Conservation (phyloP, 441 rosid genomes). For the Daphne laureola region DNA sequence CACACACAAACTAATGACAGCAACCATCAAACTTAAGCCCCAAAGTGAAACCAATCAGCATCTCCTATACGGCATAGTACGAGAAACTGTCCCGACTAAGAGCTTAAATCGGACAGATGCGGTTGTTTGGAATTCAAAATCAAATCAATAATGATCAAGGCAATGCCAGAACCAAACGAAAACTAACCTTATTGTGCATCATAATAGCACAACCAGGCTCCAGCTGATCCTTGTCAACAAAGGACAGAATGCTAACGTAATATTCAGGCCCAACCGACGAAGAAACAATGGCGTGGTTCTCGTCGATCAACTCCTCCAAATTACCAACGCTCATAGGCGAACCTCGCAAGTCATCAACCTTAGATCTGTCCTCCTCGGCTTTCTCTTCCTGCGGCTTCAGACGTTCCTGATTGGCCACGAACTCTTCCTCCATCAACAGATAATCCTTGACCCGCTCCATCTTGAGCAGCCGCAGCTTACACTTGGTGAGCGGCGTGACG, state of each 20-base stretch:
- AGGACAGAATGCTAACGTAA: constrained; percentile 82
- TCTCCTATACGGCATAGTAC: no score
- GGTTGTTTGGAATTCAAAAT: not conserved
- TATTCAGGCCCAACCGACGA: constrained; percentile 95
- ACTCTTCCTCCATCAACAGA: constrained; percentile 91
- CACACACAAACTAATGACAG: not conserved
- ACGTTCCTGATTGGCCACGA: constrained; percentile 83
- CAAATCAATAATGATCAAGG: no score
- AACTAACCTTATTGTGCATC: constrained; percentile 88
- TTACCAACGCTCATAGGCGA: constrained; percentile 97
- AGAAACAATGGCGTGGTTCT: constrained; percentile 94
- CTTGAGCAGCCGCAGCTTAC: constrained; percentile 75
- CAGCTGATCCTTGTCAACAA: constrained; percentile 86
- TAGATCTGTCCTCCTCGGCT: constrained; percentile 91
- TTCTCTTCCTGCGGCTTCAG: constrained; percentile 96
- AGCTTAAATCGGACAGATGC: no score
- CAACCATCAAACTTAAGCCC: no score
- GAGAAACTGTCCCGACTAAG: no score
- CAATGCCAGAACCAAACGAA: not conserved
- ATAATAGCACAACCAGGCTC: constrained; percentile 94
- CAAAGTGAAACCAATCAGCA: no score
- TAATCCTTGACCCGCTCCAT: constrained; percentile 88
- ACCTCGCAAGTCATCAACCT: constrained; percentile 91
- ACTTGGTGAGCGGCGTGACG: constrained; percentile 77
- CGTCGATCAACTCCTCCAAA: constrained; percentile 87